Evolutionary conservation across 2,329 filamentous ascomycete genomes (phyloP).

Genomic region (Thelonectria blattea): DNA sequence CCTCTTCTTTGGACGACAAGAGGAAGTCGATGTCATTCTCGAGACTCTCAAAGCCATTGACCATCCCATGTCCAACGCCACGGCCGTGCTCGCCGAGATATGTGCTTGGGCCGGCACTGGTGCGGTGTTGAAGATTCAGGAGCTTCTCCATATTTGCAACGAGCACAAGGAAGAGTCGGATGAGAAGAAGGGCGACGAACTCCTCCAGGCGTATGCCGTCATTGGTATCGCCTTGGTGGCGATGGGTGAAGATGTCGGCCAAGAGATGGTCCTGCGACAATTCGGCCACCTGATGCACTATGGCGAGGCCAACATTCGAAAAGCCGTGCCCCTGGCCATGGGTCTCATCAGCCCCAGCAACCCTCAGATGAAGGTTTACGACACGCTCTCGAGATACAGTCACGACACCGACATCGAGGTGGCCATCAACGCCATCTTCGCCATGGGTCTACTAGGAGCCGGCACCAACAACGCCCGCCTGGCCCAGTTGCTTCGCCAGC

Average conservation of each 20-base stretch:
- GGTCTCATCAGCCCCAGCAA: constrained; percentile 96
- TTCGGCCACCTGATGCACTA: constrained; percentile 99
- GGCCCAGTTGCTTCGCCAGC: constrained; percentile 89
- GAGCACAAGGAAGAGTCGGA: constrained; percentile 95
- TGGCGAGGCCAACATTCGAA: constrained; percentile 94
- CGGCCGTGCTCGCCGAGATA: constrained; percentile 90
- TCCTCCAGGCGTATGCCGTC: constrained; percentile 95
- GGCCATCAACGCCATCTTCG: constrained; percentile 97
- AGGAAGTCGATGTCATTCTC: constrained; percentile 97
- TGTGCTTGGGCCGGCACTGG: constrained; percentile 98
- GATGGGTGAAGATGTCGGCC: constrained; percentile 98
- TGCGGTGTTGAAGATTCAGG: constrained; percentile 95
- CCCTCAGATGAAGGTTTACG: constrained; percentile 99
- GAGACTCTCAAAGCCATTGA: constrained; percentile 97
- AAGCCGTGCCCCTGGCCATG: constrained; percentile 95
- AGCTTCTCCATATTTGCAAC: constrained; percentile 96
- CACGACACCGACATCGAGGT: constrained; percentile 99
- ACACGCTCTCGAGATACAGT: constrained; percentile 94
- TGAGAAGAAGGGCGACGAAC: constrained; percentile 92
- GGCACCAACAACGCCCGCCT: constrained; percentile 98
- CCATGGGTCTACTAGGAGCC: constrained; percentile 95
- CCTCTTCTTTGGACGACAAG: constrained; percentile 94
- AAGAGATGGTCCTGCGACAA: constrained; percentile 97
- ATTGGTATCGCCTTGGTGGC: constrained; percentile 91
- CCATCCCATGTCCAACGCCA: constrained; percentile 96